Base-by-base conservation (phyloP, 2,329 filamentous ascomycete genomes). In the Arthrocladium fulminans region DNA sequence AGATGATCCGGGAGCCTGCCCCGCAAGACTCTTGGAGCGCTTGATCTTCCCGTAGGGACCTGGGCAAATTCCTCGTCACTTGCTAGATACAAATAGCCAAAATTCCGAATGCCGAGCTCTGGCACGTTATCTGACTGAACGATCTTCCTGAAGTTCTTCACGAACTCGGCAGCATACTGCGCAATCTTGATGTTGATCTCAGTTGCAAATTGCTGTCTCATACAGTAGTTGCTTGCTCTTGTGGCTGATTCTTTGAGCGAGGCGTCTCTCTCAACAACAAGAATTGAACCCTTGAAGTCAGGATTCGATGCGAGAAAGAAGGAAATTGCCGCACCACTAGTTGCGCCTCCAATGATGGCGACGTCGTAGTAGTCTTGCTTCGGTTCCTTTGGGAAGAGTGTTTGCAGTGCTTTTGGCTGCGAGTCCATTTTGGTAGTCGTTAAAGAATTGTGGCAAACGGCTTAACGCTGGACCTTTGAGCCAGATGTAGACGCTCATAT, bases 131-230 rank as follows among this genome's bases (percentile, higher is more conserved):
- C 20, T 3, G 37, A 19, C 20, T 23, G 15, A 5, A 40, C 37
- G 37, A 40, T 40, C 15, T 40, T 19, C 37, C 13, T 40, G 12
- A 27, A 50, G 3, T 32, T 19, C 7, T 49, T 51, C 9, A 54
- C 49, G 29, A 54, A 55, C 1, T 47, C 51, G 6, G 53, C 53
- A 20, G 53, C 53, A 39, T 56, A 56, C 27, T 54, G 52, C 4
- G 54, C 54, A 22, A 56, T 56, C 20, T 53, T 12, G 9, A 54
- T 40, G 23, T 56, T 56, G 47, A 56, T 54, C 12, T 38, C 24
- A n/a, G 52, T 54, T 24, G 54, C 54, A 24, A 56, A 56, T 37
- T 56, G 54, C 46, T 56, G 54, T 13, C 52, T 46, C 50, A 56
- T 53, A 30, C 54, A 56, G 22, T 56, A 53, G 46, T 55, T 56